These are phyloP conservation scores for Cetradonia linearis DNA, from an alignment of 495 filamentous ascomycete genomes.

Conservation along the genomic window DNA sequence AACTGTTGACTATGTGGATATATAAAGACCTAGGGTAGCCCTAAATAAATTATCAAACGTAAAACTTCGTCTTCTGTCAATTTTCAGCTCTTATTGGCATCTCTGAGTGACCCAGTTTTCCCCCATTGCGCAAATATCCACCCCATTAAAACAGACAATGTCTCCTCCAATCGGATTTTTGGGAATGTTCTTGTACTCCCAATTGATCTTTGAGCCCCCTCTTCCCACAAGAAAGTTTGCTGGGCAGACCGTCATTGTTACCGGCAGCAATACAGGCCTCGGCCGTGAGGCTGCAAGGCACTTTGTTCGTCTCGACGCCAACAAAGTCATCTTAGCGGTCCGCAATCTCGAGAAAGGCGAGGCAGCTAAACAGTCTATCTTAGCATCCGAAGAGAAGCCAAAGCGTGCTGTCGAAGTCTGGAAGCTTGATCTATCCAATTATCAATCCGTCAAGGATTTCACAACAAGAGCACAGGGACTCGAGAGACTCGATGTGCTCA, in stretches of 20 bases:
- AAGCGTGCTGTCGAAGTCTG: constrained; percentile 32
- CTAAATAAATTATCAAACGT: neutral
- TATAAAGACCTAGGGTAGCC: neutral
- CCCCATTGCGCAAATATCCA: neutral
- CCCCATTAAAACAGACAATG: neutral
- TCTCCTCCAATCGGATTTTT: neutral
- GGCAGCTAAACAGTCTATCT: constrained; percentile 34
- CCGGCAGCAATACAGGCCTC: constrained; percentile 43
- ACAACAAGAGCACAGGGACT: constrained; percentile 27
- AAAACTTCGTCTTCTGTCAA: neutral
- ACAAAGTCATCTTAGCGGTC: constrained; percentile 38
- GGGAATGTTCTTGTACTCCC: constrained; percentile 19
- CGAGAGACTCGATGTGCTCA: constrained; percentile 31
- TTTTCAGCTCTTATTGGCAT: neutral
- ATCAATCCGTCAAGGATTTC: constrained; percentile 33
- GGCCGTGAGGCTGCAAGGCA: constrained; percentile 41
- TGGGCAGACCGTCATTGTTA: constrained; percentile 40
- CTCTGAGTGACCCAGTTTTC: neutral
- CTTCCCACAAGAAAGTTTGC: constrained; percentile 18
- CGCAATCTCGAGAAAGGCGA: constrained; percentile 35
- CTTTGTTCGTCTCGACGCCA: constrained; percentile 33
- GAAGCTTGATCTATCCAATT: constrained; percentile 33
- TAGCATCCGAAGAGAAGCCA: constrained; percentile 21
- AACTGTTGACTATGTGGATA: neutral
- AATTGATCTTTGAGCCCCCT: constrained; percentile 22